Percentiles rank a stretch among this genome's conserved stretches.
Evolutionary conservation across 441 rosid species (phyloP).

Genomic region (Populus hybrid): DNA sequence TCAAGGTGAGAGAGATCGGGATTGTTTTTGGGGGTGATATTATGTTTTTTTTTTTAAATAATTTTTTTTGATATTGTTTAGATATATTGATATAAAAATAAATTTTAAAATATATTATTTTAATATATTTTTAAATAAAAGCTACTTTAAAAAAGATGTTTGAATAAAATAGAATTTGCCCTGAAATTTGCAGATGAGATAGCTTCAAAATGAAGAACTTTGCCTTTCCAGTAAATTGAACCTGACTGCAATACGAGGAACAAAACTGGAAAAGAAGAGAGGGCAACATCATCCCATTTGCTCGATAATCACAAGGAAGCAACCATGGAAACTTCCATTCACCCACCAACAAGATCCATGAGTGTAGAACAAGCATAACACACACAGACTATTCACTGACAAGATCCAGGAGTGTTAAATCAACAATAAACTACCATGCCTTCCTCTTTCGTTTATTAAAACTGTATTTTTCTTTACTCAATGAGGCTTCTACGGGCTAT

Average conservation of each 20-base stretch:
- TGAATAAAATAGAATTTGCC: background rate
- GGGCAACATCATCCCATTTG: background rate
- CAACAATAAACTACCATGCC: background rate
- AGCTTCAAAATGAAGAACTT: background rate
- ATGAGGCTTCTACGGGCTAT: slow-evolving; percentile 42
- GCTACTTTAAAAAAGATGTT: no score
- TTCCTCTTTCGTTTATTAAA: background rate
- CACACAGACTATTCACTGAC: background rate
- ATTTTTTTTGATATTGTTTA: no score
- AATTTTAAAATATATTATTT: no score
- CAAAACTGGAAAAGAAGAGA: background rate
- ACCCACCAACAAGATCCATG: background rate
- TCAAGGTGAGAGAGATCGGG: no score
- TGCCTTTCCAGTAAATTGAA: background rate
- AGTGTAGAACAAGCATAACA: background rate
- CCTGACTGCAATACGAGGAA: background rate
- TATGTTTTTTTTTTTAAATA: no score
- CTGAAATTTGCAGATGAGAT: background rate
- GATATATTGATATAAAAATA: no score
- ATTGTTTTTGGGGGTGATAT: no score
- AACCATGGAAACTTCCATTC: background rate
- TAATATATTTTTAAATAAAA: no score
- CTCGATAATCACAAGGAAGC: background rate
- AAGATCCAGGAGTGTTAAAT: background rate
- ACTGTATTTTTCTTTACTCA: background rate